Percentiles rank a stretch among this genome's conserved stretches.
phyloP scores from a whole-genome alignment of 306 rosid species.

The Vigna unguiculata region DNA sequence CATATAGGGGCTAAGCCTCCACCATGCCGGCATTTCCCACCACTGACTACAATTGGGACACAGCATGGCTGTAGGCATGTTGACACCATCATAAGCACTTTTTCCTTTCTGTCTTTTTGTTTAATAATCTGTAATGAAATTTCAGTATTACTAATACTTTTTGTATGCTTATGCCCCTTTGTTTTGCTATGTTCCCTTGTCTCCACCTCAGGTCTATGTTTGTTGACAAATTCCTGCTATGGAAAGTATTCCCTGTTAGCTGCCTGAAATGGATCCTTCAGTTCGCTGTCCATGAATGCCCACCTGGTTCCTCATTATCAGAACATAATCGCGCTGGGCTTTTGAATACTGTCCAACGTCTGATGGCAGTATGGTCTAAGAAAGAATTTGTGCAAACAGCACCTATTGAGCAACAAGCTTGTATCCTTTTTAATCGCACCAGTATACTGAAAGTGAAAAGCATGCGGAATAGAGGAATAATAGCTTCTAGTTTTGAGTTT shows the following conservation, averaged over 20 bases:
- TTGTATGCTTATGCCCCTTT: constrained; percentile 5
- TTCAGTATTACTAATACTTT: constrained; percentile 31
- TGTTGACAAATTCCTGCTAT: constrained; percentile 80
- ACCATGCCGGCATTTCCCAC: not conserved
- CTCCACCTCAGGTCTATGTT: constrained; percentile 75
- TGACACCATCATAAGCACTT: not conserved
- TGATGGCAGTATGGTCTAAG: constrained; percentile 78
- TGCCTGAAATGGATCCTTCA: constrained; percentile 96
- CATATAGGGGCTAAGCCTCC: not conserved
- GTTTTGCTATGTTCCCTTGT: constrained; percentile 28
- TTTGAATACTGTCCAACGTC: constrained; percentile 62
- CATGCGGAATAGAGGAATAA: constrained; percentile 1
- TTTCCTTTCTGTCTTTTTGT: not conserved
- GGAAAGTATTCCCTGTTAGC: constrained; percentile 91
- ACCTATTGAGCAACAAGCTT: constrained; percentile 85
- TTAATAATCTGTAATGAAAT: not conserved
- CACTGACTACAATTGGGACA: not conserved
- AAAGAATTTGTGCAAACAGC: constrained; percentile 91
- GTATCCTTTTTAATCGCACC: constrained; percentile 72
- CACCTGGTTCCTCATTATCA: constrained; percentile 61
- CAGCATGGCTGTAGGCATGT: not conserved
- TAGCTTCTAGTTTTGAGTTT: constrained; percentile 30
- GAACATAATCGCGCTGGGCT: constrained; percentile 53
- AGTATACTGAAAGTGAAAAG: constrained; percentile 33
- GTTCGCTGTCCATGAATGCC: constrained; percentile 73